Conservation (phyloP, 306 rosid species). For the Canavalia ensiformis region DNA sequence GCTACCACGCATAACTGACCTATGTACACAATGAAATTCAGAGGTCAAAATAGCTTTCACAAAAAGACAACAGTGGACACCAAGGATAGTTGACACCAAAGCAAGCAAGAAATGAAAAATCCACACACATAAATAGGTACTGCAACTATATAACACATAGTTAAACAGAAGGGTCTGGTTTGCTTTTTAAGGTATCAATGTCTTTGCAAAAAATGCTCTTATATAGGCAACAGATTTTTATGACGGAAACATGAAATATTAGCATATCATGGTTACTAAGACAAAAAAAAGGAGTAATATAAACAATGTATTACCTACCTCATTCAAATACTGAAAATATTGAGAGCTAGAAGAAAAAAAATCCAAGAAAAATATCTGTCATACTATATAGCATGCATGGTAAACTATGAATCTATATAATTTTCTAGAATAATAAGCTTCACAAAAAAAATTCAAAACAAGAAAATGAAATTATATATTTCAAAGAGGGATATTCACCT, state of each 20-base stretch:
- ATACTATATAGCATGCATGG: not conserved
- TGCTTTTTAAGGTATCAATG: conserved; percentile 9
- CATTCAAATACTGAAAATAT: conserved; percentile 25
- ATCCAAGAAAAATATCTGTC: not conserved
- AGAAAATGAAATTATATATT: too few relatives aligned
- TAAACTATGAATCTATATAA: too few relatives aligned
- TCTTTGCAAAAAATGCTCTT: not conserved
- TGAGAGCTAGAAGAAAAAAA: not conserved
- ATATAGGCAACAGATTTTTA: not conserved
- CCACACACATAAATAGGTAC: not conserved
- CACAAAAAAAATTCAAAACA: too few relatives aligned
- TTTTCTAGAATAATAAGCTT: too few relatives aligned
- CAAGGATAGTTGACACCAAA: conserved; percentile 36
- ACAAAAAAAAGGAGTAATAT: not conserved
- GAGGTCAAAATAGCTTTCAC: conserved; percentile 21
- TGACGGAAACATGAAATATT: conserved; percentile 21
- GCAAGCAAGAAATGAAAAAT: conserved; percentile 31
- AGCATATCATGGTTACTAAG: conserved; percentile 12
- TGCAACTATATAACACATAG: not conserved
- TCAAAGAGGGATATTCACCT: too few relatives aligned
- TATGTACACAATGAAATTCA: conserved; percentile 58
- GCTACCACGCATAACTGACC: conserved; percentile 55
- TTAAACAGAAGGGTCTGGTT: not conserved
- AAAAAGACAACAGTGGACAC: conserved; percentile 12
- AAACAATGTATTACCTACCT: not conserved